Evolutionary conservation across 176 grass and related monocot genomes (phyloP).

Genomic region (Bolboschoenus planiculmis): DNA sequence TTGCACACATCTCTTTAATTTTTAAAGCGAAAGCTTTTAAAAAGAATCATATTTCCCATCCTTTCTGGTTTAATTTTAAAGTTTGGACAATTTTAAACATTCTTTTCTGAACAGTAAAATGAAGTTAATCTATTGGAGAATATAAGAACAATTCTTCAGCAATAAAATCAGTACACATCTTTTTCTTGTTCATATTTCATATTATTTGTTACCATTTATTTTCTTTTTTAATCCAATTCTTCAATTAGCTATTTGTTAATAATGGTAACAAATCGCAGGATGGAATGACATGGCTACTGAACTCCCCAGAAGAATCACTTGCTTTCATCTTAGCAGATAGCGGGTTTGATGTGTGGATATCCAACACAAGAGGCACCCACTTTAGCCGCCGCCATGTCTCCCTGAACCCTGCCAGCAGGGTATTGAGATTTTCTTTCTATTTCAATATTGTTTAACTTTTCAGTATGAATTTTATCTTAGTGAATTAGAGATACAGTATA

Average conservation of each 20-base stretch:
- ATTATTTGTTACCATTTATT: not conserved
- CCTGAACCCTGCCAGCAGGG: slow-evolving; percentile 33
- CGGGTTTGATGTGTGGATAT: slow-evolving; percentile 87
- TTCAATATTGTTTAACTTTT: not conserved
- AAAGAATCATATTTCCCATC: not conserved
- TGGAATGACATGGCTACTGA: slow-evolving; percentile 66
- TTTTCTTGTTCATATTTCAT: not conserved
- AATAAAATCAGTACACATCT: not conserved
- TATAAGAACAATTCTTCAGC: not conserved
- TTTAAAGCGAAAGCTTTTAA: too few species aligned
- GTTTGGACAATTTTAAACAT: not conserved
- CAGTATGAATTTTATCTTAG: not conserved
- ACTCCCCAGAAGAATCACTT: slow-evolving; percentile 66
- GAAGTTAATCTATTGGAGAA: not conserved
- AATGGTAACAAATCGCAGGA: slow-evolving; percentile 39
- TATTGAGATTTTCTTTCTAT: slow-evolving; percentile 1
- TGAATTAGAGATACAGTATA: not conserved
- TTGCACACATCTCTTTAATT: too few species aligned
- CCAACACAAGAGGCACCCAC: slow-evolving; percentile 65
- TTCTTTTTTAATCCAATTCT: not conserved
- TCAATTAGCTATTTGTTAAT: not conserved
- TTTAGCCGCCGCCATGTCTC: slow-evolving; percentile 57
- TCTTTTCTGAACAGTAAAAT: not conserved
- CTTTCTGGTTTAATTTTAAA: not conserved
- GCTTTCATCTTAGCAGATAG: slow-evolving; percentile 63